phyloP scores from a whole-genome alignment of 139 green algal genomes.

The Coccomyxa sp. region DNA sequence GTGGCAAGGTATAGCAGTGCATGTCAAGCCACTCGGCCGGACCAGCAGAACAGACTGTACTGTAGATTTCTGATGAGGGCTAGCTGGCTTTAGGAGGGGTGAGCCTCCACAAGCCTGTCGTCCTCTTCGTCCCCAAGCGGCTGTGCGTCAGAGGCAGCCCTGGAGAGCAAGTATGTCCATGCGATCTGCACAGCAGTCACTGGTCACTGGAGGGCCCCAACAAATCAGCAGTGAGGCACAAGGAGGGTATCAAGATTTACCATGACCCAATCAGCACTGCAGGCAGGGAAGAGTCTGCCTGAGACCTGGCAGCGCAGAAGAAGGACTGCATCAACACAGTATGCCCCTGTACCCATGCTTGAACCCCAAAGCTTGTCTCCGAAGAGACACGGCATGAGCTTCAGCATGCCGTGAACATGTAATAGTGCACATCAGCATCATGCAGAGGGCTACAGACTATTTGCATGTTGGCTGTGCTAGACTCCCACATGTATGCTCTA shows the following conservation, averaged over 20 bases:
- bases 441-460: too few species aligned
- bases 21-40: background rate
- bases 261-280: slow-evolving; percentile 7
- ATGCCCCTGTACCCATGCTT: background rate
- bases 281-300: background rate
- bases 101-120: background rate
- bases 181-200: background rate
- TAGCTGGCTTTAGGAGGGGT: background rate
- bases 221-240: slow-evolving; percentile 7
- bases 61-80: background rate
- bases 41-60: background rate
- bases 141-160: background rate
- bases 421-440: too few species aligned
- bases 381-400: too few species aligned
- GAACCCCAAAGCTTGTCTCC: too few species aligned
- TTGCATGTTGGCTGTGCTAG: too few species aligned
- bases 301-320: background rate
- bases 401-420: too few species aligned
- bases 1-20: background rate
- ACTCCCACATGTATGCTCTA: too few species aligned
- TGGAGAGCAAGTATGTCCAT: slow-evolving; percentile 7
- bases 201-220: too few species aligned
- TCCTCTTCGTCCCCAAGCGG: background rate
- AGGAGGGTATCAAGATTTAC: slow-evolving; percentile 11
- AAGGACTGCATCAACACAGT: slow-evolving; percentile 3